These are phyloP conservation scores for Lasiodiplodia theobromae DNA, from an alignment of 2,329 filamentous ascomycete species.

Conservation along the genomic window DNA sequence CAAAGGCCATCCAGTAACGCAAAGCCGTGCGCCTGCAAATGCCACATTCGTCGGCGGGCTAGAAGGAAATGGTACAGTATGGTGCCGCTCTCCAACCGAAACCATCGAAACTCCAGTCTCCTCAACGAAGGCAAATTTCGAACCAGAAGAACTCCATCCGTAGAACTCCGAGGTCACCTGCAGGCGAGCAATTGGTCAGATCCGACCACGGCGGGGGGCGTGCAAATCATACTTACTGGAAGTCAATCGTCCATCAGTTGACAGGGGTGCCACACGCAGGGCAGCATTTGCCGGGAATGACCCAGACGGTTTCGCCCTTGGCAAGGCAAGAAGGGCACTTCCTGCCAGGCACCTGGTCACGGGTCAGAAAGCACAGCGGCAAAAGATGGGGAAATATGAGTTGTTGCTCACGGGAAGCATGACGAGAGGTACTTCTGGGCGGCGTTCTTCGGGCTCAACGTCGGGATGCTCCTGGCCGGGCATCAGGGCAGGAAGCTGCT, in stretches of 20 bases:
- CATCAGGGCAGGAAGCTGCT: conserved; percentile 30
- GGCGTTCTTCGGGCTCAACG: conserved; percentile 22
- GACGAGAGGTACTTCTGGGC: conserved; percentile 39
- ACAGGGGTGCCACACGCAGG: conserved; percentile 50
- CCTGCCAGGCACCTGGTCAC: conserved; percentile 46
- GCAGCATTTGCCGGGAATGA: conserved; percentile 50
- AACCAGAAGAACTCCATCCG: conserved; percentile 18
- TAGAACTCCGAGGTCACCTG: conserved; percentile 23
- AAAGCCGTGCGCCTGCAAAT: conserved; percentile 20
- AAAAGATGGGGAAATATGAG: not conserved
- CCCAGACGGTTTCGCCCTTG: conserved; percentile 50
- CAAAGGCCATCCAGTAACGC: conserved; percentile 16
- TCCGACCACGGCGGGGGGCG: not conserved
- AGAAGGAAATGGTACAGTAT: conserved; percentile 20
- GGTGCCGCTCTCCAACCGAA: conserved; percentile 9
- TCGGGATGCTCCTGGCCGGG: conserved; percentile 15
- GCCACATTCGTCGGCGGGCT: conserved; percentile 4
- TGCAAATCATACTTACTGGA: not conserved
- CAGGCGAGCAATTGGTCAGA: not conserved
- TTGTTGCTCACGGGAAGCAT: conserved; percentile 43
- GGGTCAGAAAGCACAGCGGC: conserved; percentile 10
- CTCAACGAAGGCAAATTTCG: conserved; percentile 16
- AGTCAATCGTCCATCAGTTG: conserved; percentile 36
- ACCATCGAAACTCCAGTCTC: conserved; percentile 2
- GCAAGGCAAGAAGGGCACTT: conserved; percentile 50